These are phyloP conservation scores for Leccinum disarticulatum DNA, from an alignment of 768 basidiomycete species.

Conservation along the genomic window DNA sequence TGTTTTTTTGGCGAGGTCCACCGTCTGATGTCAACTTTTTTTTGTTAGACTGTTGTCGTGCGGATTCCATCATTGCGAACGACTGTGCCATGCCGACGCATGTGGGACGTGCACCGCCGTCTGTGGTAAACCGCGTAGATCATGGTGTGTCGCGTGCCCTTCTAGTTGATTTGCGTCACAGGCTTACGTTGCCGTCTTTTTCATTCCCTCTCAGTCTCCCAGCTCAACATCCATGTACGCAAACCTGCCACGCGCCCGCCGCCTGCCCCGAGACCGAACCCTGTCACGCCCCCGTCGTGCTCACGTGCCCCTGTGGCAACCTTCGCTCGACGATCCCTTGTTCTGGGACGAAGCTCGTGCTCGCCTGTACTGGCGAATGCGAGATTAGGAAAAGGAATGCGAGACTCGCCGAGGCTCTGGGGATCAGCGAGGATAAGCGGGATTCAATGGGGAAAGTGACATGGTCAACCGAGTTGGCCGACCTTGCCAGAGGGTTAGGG, in stretches of 20 bases:
- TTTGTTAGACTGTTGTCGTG: slow-evolving; percentile 61
- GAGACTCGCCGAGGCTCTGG: slow-evolving; percentile 85
- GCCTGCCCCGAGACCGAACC: slow-evolving; percentile 78
- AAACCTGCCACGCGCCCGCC: slow-evolving; percentile 85
- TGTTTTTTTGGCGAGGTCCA: neutral
- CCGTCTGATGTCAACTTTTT: neutral
- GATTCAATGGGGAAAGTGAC: slow-evolving; percentile 40
- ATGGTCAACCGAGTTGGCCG: slow-evolving; percentile 64
- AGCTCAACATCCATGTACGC: slow-evolving; percentile 70
- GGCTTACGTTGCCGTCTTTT: neutral
- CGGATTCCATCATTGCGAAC: slow-evolving; percentile 87
- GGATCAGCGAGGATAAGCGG: slow-evolving; percentile 62
- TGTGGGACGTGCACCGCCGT: slow-evolving; percentile 76
- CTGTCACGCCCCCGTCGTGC: slow-evolving; percentile 63
- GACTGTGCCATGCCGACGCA: slow-evolving; percentile 76
- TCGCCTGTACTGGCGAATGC: slow-evolving; percentile 86
- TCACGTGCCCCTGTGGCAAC: slow-evolving; percentile 83
- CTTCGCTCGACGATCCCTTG: slow-evolving; percentile 74
- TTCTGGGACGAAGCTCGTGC: slow-evolving; percentile 44
- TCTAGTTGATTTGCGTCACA: neutral
- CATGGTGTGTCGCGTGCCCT: slow-evolving; percentile 54
- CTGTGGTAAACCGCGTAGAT: slow-evolving; percentile 85
- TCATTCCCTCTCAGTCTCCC: slow-evolving; percentile 48
- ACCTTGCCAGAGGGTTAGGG: slow-evolving; percentile 48
- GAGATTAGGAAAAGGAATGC: slow-evolving; percentile 83